Percentiles rank a stretch among this genome's conserved stretches.
Evolutionary conservation across 225 moss, liverwort and hornwort species (phyloP).

Genomic region (Polytrichum commune): DNA sequence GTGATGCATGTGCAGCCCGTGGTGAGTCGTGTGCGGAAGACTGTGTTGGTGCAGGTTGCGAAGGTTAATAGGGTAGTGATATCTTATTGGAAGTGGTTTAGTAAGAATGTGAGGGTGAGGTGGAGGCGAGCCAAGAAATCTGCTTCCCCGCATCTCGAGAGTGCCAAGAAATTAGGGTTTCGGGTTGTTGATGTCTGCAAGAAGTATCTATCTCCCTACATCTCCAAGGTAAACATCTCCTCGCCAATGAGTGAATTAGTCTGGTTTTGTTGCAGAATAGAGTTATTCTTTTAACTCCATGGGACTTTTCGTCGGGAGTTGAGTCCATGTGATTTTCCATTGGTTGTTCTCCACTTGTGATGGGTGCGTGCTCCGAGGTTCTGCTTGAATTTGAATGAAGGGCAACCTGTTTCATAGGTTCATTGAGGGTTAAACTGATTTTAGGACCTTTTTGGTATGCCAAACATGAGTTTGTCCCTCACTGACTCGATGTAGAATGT

Average conservation of each 20-base stretch:
- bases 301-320: too few relatives aligned
- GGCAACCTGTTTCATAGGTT: too few relatives aligned
- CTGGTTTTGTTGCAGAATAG: not conserved
- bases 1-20: constrained; percentile 25
- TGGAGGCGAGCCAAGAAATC: constrained; percentile 38
- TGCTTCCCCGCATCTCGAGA: constrained; percentile 27
- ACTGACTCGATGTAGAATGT: too few relatives aligned
- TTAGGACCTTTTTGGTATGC: too few relatives aligned
- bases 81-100: constrained; percentile 28
- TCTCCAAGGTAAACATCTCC: constrained; percentile 37
- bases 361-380: too few relatives aligned
- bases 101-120: constrained; percentile 31
- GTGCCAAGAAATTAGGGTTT: constrained; percentile 20
- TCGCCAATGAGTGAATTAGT: not conserved
- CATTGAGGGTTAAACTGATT: too few relatives aligned
- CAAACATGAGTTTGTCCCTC: too few relatives aligned
- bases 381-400: too few relatives aligned
- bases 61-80: constrained; percentile 34
- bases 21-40: constrained; percentile 11
- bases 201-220: constrained; percentile 33
- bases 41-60: constrained; percentile 15
- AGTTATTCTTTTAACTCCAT: not conserved
- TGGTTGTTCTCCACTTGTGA: not conserved
- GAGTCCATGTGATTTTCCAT: too few relatives aligned
- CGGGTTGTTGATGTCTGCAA: constrained; percentile 28